A percentile compares a stretch with the other conserved stretches of the same genome.
Evolutionary conservation across 257 asterid species (phyloP).

Genomic region (Vinca minor): DNA sequence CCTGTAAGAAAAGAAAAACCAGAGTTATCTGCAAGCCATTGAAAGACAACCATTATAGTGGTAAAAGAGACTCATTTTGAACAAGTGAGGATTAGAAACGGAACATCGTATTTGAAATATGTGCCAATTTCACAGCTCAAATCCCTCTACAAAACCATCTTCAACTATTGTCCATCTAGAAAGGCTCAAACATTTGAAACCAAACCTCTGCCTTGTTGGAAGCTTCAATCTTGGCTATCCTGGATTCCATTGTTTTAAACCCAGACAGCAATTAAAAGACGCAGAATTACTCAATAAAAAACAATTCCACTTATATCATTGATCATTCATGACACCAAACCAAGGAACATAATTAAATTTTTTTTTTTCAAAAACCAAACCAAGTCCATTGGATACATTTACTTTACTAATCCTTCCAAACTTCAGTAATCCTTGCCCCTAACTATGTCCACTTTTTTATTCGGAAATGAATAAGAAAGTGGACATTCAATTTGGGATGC

Average conservation of each 20-base stretch:
- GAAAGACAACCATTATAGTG: neutral
- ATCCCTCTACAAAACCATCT: neutral
- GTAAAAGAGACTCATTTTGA: constrained; percentile 4
- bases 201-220: neutral
- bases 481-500: too few relatives aligned
- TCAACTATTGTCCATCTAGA: neutral
- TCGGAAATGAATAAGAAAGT: neutral
- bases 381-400: neutral
- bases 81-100: neutral
- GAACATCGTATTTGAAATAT: neutral
- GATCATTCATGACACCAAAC: neutral
- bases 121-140: neutral
- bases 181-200: neutral
- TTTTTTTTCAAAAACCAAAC: neutral
- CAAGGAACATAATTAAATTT: neutral
- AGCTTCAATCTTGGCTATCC: neutral
- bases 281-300: neutral
- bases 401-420: too few relatives aligned
- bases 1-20: constrained; percentile 36
- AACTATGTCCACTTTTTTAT: too few relatives aligned
- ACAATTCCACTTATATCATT: neutral
- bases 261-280: too few relatives aligned
- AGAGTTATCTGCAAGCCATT: neutral
- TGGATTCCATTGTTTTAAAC: neutral
- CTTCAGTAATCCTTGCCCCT: neutral